A percentile compares a stretch with the other conserved stretches of the same genome.
phyloP scores from a whole-genome alignment of 371 early-diverging fungal genomes.

The Lichtheimia ramosa region DNA sequence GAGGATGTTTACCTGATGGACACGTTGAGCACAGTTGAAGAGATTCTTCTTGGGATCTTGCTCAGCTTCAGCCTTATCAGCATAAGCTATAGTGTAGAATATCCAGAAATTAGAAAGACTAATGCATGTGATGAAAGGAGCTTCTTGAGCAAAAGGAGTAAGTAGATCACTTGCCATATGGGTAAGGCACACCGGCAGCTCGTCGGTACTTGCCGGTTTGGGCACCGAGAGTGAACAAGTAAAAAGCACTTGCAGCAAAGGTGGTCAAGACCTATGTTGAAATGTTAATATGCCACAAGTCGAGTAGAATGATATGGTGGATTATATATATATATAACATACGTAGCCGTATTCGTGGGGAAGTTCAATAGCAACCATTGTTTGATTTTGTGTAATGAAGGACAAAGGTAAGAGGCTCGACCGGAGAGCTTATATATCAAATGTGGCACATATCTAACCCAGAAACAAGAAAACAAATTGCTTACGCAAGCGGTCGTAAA shows the following conservation, averaged over 20 bases:
- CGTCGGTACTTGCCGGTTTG: constrained; percentile 60
- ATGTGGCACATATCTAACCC: neutral
- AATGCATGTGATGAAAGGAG: neutral
- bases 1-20: constrained; percentile 49
- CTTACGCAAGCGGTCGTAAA: constrained; percentile 5
- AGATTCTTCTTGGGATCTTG: constrained; percentile 54
- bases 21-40: constrained; percentile 72
- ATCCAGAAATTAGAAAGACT: neutral
- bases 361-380: constrained; percentile 47
- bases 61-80: constrained; percentile 56
- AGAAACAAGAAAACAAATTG: constrained; percentile 2
- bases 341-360: constrained; percentile 67
- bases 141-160: neutral
- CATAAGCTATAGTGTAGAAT: constrained; percentile 43
- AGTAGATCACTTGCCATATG: constrained; percentile 41
- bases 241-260: constrained; percentile 38
- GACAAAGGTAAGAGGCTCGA: neutral
- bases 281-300: neutral
- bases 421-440: neutral
- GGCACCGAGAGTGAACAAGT: constrained; percentile 46
- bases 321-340: constrained; percentile 12
- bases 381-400: constrained; percentile 1
- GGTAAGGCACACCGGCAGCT: constrained; percentile 62
- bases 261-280: constrained; percentile 41
- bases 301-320: neutral